Conservation (phyloP, 139 green algal species). For the Chlamydomonas incerta region DNA sequence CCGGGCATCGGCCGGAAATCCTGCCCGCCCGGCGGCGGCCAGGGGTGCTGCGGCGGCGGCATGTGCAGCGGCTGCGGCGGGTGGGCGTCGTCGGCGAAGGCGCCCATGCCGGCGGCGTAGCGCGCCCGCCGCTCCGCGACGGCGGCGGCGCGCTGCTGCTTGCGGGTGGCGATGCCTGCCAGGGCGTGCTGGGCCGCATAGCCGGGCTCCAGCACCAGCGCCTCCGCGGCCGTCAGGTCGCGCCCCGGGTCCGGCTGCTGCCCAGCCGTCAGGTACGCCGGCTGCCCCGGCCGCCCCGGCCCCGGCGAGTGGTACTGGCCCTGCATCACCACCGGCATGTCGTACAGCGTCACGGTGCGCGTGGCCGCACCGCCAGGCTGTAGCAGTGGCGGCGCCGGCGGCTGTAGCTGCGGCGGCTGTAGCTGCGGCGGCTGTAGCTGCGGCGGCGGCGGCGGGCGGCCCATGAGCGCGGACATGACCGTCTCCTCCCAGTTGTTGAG, state of each 20-base stretch:
- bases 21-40: not conserved
- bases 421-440: not conserved
- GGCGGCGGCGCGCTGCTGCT: not conserved
- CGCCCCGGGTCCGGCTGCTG: not conserved
- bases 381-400: too few species aligned
- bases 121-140: not conserved
- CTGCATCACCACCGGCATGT: too few species aligned
- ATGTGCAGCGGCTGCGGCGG: slow-evolving; percentile 14
- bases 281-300: too few species aligned
- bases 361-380: too few species aligned
- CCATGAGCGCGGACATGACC: slow-evolving; percentile 20
- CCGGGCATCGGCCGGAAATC: too few species aligned
- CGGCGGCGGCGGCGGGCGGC: not conserved
- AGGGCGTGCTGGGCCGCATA: not conserved
- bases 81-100: not conserved
- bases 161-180: not conserved
- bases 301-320: too few species aligned
- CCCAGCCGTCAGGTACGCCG: not conserved
- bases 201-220: not conserved
- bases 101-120: not conserved
- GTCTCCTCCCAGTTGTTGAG: slow-evolving; percentile 12
- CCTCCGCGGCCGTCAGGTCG: slow-evolving; percentile 12
- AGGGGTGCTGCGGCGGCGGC: not conserved
- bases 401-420: not conserved
- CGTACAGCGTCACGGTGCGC: too few species aligned